Evolutionary conservation across 164 flowering plant species (phyloP).

Genomic region (Berberis thunbergii): DNA sequence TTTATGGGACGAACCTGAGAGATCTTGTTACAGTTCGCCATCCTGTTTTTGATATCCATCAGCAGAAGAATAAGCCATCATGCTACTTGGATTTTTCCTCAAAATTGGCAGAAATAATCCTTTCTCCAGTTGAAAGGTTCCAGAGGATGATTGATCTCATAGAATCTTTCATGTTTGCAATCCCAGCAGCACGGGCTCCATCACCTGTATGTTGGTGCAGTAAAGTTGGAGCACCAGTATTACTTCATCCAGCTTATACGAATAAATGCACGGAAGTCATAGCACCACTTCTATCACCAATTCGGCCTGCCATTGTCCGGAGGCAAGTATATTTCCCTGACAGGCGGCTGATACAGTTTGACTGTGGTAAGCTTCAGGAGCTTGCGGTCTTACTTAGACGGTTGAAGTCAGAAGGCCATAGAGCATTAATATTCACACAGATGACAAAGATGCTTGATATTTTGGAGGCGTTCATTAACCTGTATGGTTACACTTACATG

Average conservation of each 20-base stretch:
- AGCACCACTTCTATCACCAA: conserved; percentile 67
- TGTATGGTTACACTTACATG: conserved; percentile 98
- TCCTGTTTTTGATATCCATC: conserved; percentile 55
- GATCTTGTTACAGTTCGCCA: conserved; percentile 55
- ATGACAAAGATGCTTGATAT: conserved; percentile 99
- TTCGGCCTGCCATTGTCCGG: conserved; percentile 90
- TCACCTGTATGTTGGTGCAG: conserved; percentile 84
- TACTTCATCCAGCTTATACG: conserved; percentile 42
- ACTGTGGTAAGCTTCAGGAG: conserved; percentile 96
- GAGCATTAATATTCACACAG: conserved; percentile 95
- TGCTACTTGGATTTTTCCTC: conserved; percentile 55
- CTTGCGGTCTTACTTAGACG: conserved; percentile 77
- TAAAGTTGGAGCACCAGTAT: conserved; percentile 45
- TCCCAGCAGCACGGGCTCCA: conserved; percentile 92
- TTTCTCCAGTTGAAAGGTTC: conserved; percentile 81
- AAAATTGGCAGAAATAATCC: conserved; percentile 67
- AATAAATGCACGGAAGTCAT: conserved; percentile 48
- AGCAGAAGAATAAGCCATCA: conserved; percentile 33
- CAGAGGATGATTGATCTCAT: conserved; percentile 56
- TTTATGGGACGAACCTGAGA: conserved; percentile 57
- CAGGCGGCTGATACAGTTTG: conserved; percentile 94
- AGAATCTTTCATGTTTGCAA: conserved; percentile 90
- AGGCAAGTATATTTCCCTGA: conserved; percentile 97
- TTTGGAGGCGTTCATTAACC: conserved; percentile 86
- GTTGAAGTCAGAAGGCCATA: conserved; percentile 89